Evolutionary conservation across 768 basidiomycete genomes (phyloP), one percentile per base, ranked within the genome.

Genomic region (Amanita pallidorosea): DNA sequence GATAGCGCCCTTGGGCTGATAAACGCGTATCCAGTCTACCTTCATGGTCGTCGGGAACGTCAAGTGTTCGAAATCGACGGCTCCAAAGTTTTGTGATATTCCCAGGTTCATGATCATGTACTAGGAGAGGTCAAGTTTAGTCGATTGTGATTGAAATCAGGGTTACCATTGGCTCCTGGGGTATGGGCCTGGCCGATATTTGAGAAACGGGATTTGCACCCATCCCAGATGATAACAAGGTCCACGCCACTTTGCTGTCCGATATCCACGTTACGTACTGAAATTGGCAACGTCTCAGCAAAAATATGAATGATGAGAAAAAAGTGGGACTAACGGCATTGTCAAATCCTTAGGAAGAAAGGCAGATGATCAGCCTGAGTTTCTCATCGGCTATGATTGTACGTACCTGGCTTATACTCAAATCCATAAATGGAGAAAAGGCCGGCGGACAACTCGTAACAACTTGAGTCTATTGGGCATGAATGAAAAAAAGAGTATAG

Each of bases 21-120:
- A 98, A 7, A 98, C 88, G 20, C 94, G 80, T 49, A 97, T 80
- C 69, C 85, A 96, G 62, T 96, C 90, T 37, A 95, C 71, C 44
- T 69, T 71, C 88, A 96, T 83, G 2, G 60, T 69, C 4, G 81
- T 65, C 7, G 92, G 91, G 68, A 89, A 92, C 15, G 67, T 69
- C 18, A 95, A 68, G 53, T 84, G 71, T 15, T 75, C 65, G 45
- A 88, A 72, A 67, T 96, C 84, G 46, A 93, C 80, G 4, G 64
- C 44, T 8, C 74, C 73, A 33, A 96, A 96, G 64, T 85, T 88
- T 48, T 70, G 67, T 3, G 89, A 92, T 66, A 95, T 81, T 48
- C 90, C 93, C 59, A 93, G 68, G 63, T 94, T 93, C 60, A 77
- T 69, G 56, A 96, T 83, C 59, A 96, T 69, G 57, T 91, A 91